phyloP scores from a whole-genome alignment of 2,329 filamentous ascomycete species.

The Trichophyton mentagrophytes region DNA sequence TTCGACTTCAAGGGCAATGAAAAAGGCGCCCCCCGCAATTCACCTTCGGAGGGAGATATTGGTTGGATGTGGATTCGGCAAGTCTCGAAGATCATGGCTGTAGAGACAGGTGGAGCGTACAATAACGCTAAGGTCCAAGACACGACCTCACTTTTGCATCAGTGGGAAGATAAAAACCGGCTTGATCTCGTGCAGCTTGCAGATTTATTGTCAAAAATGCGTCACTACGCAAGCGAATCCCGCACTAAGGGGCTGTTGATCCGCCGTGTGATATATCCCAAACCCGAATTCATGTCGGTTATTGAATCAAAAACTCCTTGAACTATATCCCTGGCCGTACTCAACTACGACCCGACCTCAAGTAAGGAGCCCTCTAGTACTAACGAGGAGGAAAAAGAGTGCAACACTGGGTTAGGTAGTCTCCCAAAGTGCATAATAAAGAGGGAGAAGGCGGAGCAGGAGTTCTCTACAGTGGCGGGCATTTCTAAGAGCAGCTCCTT shows the following conservation, averaged over 20 bases:
- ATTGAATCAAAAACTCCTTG: neutral
- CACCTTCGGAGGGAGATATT: constrained; percentile 30
- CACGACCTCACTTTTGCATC: neutral
- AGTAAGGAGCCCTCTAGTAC: too few relatives aligned
- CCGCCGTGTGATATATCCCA: neutral
- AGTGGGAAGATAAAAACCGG: neutral
- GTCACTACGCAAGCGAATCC: neutral
- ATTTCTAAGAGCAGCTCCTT: neutral
- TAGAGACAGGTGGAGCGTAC: too few relatives aligned
- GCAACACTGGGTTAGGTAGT: too few relatives aligned
- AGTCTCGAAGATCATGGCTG: constrained; percentile 28
- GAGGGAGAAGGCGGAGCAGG: neutral
- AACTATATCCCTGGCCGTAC: neutral
- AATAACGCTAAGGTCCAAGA: neutral
- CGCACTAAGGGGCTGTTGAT: neutral
- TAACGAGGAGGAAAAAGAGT: too few relatives aligned
- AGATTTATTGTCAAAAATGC: neutral
- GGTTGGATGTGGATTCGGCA: constrained; percentile 40
- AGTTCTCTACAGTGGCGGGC: neutral
- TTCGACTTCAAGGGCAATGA: constrained; percentile 44
- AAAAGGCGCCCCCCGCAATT: constrained; percentile 16
- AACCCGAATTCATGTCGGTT: neutral
- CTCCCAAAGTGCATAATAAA: neutral
- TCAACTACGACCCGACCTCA: neutral
- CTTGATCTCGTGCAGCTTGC: neutral